Base-by-base conservation (phyloP, 1,284 basidiomycete species). In the Ustilago cynodontis region DNA sequence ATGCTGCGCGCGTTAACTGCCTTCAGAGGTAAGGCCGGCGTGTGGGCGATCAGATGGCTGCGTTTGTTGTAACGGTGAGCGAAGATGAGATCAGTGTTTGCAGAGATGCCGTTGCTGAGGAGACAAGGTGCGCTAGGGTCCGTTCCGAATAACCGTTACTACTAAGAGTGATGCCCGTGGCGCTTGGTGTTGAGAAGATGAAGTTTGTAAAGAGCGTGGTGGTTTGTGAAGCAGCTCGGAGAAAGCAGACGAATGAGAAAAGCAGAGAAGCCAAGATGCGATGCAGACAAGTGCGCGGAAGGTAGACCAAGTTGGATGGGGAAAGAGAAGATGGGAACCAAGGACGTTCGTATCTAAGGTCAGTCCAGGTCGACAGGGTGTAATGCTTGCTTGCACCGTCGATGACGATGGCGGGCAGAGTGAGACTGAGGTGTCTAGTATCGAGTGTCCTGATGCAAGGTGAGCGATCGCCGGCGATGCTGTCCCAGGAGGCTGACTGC, bases 381-480 rank as follows among this genome's bases (percentile, higher is more conserved):
- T 6, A 33, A 33, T 33, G 31, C 11, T 33, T n/a, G n/a, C n/a
- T n/a, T n/a, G n/a, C n/a, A n/a, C n/a, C n/a, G n/a, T n/a, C n/a
- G n/a, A n/a, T n/a, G n/a, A n/a, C n/a, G n/a, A n/a, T n/a, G n/a
- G n/a, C n/a, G n/a, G n/a, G n/a, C n/a, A 20, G 28, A 35, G 31
- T n/a, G 37, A 39, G 37, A 7, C 14, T 54, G 33, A 22, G 33
- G n/a, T 13, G 52, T 35, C 33, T 22, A 54, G n/a, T n/a, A 20
- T 43, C n/a, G 41, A n/a, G 11, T 13, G 37, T 41, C 26, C 18
- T 39, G 43, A n/a, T 24, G 33, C 31, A 47, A 49, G 28, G 5
- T 50, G 43, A 50, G 37, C 49, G 61, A 64, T 70, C 67, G 67
- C 61, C 67, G 57, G 62, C 68, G 68, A 71, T 65, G 54, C 51